Base-by-base conservation (phyloP, 164 flowering plant genomes). In the Annona cherimola region DNA sequence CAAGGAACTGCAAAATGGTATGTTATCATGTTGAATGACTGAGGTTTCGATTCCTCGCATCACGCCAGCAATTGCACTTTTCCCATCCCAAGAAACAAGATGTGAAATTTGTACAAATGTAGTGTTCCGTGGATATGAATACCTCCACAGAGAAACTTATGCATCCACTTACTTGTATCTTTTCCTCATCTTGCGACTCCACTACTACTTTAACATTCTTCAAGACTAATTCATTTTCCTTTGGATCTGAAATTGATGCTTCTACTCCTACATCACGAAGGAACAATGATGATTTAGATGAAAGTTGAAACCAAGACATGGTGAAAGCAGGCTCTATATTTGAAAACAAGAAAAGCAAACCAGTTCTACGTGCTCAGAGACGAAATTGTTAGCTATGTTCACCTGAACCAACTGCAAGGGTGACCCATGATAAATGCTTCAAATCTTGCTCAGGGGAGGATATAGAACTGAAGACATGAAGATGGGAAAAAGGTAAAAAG, bases 371-470 rank as follows among this genome's bases (percentile, higher is more conserved):
- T 39, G 63, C 42, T 19, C 63, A 42, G 7, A 44, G 42, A 12
- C 59, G 35, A 45, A 61, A 44, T 44, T 42, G 14, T 14, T 45
- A 65, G 63, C 26, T 19, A 40, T 68, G 45, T 40, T 83, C 76
- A 88, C 93, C 90, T 81, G 90, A 77, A 63, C 76, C 79, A 76
- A 79, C 82, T 54, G 88, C 89, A 74, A 76, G 72, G 70, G 76
- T 59, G 63, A 81, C 80, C 81, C 76, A 73, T 3, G 44, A 45
- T 68, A 76, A 61, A 44, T 45, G 66, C 18, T 64, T 74, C 60
- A 42, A 46, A 61, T 68, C 79, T 70, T 55, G 45, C 62, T 40
- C 69, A 44, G 5, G 54, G 8, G 69, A 14, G 14, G 40, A 66
- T 19, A 20, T n/a, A 18, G 44, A 66, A 50, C 69, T 66, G 69